A percentile compares a stretch with the other conserved stretches of the same genome.
Conservation (phyloP, 2,329 filamentous ascomycete species). For the Talaromyces amestolkiae region DNA sequence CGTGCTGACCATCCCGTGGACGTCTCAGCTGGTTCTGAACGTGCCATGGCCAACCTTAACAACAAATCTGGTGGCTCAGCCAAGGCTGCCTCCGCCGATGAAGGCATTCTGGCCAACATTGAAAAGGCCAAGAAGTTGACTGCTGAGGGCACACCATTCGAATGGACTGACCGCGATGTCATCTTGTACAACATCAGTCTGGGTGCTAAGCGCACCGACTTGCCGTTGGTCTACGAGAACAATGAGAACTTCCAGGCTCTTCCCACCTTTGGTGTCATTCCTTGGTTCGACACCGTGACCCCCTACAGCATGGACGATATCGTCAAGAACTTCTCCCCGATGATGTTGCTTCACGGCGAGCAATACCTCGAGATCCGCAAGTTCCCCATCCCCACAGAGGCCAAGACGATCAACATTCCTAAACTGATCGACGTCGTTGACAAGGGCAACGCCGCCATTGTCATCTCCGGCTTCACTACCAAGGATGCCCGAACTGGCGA, state of each 20-base stretch:
- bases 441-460: slow-evolving; percentile 85
- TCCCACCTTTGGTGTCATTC: slow-evolving; percentile 93
- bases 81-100: slow-evolving; percentile 53
- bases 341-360: slow-evolving; percentile 98
- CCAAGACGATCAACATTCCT: slow-evolving; percentile 69
- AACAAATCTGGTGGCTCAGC: slow-evolving; percentile 59
- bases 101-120: slow-evolving; percentile 71
- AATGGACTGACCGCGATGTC: slow-evolving; percentile 79
- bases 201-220: slow-evolving; percentile 84
- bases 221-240: slow-evolving; percentile 86
- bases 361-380: slow-evolving; percentile 95
- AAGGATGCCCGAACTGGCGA: slow-evolving; percentile 81
- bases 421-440: slow-evolving; percentile 91
- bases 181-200: slow-evolving; percentile 96
- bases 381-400: slow-evolving; percentile 85
- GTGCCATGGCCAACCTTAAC: slow-evolving; percentile 79
- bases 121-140: slow-evolving; percentile 70
- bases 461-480: slow-evolving; percentile 77
- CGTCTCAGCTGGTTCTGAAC: slow-evolving; percentile 71
- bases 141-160: slow-evolving; percentile 71
- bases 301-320: slow-evolving; percentile 79
- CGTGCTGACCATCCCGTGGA: slow-evolving; percentile 83
- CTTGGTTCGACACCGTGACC: slow-evolving; percentile 79
- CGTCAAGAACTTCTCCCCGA: slow-evolving; percentile 92
- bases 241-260: slow-evolving; percentile 88